Evolutionary conservation across 2,329 filamentous ascomycete species (phyloP).

Genomic region (Diaporthe caulivora): DNA sequence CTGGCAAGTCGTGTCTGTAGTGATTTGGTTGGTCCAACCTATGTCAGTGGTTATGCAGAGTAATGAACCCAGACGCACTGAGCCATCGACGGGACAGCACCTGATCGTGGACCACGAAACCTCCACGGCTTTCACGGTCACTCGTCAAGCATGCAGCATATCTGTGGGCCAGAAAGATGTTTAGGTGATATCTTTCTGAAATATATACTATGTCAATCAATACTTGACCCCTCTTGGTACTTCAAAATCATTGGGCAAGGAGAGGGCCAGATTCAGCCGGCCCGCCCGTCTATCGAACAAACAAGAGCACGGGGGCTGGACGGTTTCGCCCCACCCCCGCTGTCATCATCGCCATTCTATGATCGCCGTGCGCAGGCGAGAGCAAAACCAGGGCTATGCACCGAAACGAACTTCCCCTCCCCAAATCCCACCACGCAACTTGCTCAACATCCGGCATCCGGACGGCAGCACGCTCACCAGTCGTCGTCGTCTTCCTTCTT

Average conservation of each 20-base stretch:
- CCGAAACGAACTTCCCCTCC: conserved; percentile 20
- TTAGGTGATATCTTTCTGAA: conserved; percentile 14
- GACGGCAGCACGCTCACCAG: conserved; percentile 62
- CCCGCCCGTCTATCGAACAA: conserved; percentile 25
- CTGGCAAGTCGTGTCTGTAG: neutral
- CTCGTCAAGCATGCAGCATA: too few relatives aligned
- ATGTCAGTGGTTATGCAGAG: neutral
- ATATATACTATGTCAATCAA: conserved; percentile 26
- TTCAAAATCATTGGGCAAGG: conserved; percentile 9
- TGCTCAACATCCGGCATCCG: neutral
- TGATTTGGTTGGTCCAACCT: neutral
- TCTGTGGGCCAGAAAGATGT: neutral
- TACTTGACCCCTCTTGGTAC: conserved; percentile 23
- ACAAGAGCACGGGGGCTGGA: neutral
- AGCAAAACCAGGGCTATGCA: conserved; percentile 37
- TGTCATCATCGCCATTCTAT: conserved; percentile 28
- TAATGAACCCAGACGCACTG: neutral
- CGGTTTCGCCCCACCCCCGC: neutral
- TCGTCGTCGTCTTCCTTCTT: conserved; percentile 78
- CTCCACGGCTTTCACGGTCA: neutral
- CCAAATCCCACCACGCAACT: neutral
- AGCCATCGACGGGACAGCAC: neutral
- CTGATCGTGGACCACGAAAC: too few relatives aligned
- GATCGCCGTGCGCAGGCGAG: conserved; percentile 1
- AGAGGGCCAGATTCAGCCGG: conserved; percentile 1